These are phyloP conservation scores for Chlamydomonas eustigma DNA, from an alignment of 139 green algal genomes.

Conservation along the genomic window DNA sequence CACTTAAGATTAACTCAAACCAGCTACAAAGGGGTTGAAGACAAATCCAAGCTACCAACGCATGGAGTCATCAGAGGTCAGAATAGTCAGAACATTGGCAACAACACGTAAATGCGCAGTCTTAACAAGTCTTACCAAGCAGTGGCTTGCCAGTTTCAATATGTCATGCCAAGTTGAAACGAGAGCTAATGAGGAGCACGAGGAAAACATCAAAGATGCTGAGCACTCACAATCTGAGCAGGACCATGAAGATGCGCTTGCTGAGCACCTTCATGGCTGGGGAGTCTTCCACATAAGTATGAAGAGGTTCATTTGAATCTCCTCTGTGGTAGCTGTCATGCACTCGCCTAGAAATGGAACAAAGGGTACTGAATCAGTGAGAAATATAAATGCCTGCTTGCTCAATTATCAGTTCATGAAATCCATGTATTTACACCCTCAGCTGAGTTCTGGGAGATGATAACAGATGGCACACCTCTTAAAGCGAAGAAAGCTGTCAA, in stretches of 20 bases:
- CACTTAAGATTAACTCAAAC: too few species aligned
- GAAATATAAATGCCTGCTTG: not conserved
- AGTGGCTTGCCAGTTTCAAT: too few species aligned
- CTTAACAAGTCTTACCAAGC: too few species aligned
- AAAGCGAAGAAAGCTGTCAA: slow-evolving; percentile 67
- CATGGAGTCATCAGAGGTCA: too few species aligned
- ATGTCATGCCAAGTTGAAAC: too few species aligned
- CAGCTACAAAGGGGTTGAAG: too few species aligned
- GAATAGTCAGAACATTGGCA: too few species aligned
- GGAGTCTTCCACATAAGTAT: slow-evolving; percentile 28
- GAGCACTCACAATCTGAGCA: slow-evolving; percentile 55
- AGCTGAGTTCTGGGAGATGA: not conserved
- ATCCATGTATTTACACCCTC: not conserved
- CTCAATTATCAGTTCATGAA: not conserved
- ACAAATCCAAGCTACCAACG: too few species aligned
- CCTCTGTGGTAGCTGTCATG: not conserved
- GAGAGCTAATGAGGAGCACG: too few species aligned
- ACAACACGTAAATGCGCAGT: too few species aligned
- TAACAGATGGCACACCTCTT: slow-evolving; percentile 19
- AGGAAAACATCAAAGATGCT: not conserved
- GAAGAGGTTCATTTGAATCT: slow-evolving; percentile 15
- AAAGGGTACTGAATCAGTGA: not conserved
- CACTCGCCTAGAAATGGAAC: not conserved
- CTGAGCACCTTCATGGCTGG: slow-evolving; percentile 38
- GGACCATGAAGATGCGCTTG: slow-evolving; percentile 57